Evolutionary conservation across 805 yeast genomes (phyloP), one percentile per base, ranked within the genome.

Genomic region (Metschnikowia borealis): DNA sequence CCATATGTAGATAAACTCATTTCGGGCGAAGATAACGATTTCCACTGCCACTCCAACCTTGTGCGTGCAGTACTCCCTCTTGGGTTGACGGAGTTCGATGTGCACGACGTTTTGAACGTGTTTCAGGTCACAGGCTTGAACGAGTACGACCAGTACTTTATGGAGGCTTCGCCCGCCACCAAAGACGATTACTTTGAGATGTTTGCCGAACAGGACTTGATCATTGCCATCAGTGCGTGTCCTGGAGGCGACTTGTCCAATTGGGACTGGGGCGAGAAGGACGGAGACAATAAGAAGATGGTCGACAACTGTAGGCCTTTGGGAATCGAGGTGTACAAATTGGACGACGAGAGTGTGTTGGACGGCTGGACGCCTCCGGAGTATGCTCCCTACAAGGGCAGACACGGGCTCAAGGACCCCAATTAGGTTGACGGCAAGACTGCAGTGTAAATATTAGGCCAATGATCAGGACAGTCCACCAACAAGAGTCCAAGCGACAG

Each of bases 221-320:
- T 83, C 45, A 80, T 84, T 56, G 87, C 87, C 7, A 74, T 83
- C 44, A 76, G 82, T 49, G 83, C 87, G 7, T 83, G 87, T 62
- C 87, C 87, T 3, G 88, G 87, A 45, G 88, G 88, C 29, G 87
- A 83, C 63, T 67, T 83, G 52, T 79, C 84, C 29, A 70, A 73
- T 46, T 83, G 87, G 87, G 86, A 81, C 43, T 83, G 88, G 88
- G 87, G 87, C 49, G 85, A 81, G 62, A 75, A 68, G 18, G 74
- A 71, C 23, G 70, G 68, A 29, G 73, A 68, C 10, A 65, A 63
- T 17, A 80, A 78, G 53, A 82, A 78, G 53, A 82, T 82, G 86
- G 71, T 76, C 34, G 81, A 77, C 48, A 78, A 83, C 59, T 83
- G 88, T 59, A 69, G 87, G 58, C 85, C 86, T 3, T 69, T 83